Base-by-base conservation (phyloP, 2,329 filamentous ascomycete genomes). In the Aspergillus aculeatus region DNA sequence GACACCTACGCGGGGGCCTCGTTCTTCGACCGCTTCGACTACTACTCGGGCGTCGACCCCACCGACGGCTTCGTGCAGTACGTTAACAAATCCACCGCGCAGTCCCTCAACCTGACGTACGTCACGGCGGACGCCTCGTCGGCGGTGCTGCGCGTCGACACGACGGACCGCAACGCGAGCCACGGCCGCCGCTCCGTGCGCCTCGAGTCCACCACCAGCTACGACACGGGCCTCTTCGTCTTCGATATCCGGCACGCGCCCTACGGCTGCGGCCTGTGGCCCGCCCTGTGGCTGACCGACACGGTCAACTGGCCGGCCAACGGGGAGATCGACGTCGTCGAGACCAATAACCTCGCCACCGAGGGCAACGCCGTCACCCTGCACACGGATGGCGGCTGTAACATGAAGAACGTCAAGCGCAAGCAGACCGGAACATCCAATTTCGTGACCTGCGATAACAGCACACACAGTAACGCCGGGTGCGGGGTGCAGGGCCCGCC, bases 221-320 rank as follows among this genome's bases (percentile, higher is more conserved):
- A 88, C 73, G 73, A 85, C 67, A 73, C 71, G 16, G 87, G 86
- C 0, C 82, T 89, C n/a, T 89, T 89, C 74, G 77, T 89, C 67
- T 89, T 89, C 67, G 86, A 89, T 68, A 78, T 89, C 65, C 79
- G 82, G 61, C 86, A 89, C 73, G 83, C 83, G 0, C 87, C 86
- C 0, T 84, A 80, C 66, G 86, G 85, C 48, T 89, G 86, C 67
- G 85, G 81, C 4, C 85, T 82, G 23, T 89, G 85, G 87, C 85
- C 86, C 2, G 82, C 88, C 0, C 79, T 90, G 9, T 90, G 88
- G 88, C 78, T 90, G 7, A 79, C 81, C 0, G 87, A 90, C 70
- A 75, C 80, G 0, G 73, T 69, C 65, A 82, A 86, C 75, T 88
- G 87, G 87, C 87, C 88, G 3, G 66, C 71, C 5, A 80, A 88